Evolutionary conservation across 805 yeast species (phyloP).

Genomic region (Jamesozyma jinghongensis): DNA sequence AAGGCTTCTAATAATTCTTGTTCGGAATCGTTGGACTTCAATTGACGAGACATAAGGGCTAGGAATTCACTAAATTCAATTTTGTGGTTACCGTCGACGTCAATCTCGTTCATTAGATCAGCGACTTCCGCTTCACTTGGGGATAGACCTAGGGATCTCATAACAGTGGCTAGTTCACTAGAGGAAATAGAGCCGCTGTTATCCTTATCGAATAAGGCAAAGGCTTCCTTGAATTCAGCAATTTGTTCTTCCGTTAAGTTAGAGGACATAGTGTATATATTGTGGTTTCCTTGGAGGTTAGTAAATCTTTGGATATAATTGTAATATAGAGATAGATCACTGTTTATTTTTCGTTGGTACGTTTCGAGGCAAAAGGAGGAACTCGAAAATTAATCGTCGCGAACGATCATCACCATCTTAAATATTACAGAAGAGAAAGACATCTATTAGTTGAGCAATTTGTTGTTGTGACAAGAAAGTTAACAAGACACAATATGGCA

Average conservation of each 20-base stretch:
- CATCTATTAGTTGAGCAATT: not conserved
- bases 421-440: no score
- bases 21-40: conserved; percentile 94
- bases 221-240: conserved; percentile 95
- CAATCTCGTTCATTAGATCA: conserved; percentile 96
- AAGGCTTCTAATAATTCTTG: conserved; percentile 97
- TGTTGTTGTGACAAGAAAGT: not conserved
- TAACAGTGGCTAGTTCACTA: conserved; percentile 91
- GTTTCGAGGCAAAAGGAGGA: no score
- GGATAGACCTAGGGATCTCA: conserved; percentile 97
- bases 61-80: conserved; percentile 76
- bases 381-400: no score
- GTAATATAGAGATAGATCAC: not conserved
- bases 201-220: conserved; percentile 92
- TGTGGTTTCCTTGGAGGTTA: not conserved
- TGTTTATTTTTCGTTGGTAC: no score
- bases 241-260: conserved; percentile 93
- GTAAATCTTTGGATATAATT: not conserved
- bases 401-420: no score
- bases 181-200: conserved; percentile 96
- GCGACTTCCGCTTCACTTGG: conserved; percentile 94
- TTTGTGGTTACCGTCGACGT: conserved; percentile 86
- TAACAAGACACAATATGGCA: no score
- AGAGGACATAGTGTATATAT: conserved; percentile 19
- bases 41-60: conserved; percentile 83